Evolutionary conservation across 768 basidiomycete species (phyloP).

Genomic region (Candolleomyces efflorescens): DNA sequence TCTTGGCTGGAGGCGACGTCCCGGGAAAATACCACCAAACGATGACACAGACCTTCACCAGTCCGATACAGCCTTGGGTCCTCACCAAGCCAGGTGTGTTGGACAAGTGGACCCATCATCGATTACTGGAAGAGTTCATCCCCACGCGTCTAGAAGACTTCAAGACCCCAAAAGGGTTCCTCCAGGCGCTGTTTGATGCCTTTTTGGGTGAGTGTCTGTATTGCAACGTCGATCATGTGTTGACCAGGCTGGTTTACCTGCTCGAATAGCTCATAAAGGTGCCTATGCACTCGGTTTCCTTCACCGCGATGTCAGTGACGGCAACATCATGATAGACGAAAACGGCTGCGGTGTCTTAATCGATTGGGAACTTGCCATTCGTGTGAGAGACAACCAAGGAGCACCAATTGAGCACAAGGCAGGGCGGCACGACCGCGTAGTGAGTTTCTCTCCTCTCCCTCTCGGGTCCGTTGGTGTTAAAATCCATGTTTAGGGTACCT

Average conservation of each 20-base stretch:
- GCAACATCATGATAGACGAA: too few relatives aligned
- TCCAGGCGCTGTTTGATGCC: background rate
- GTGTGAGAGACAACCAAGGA: too few relatives aligned
- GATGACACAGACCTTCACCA: slow-evolving; percentile 8
- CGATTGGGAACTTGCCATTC: too few relatives aligned
- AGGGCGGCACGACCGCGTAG: too few relatives aligned
- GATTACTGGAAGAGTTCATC: slow-evolving; percentile 17
- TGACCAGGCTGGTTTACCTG: too few relatives aligned
- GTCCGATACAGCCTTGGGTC: too few relatives aligned
- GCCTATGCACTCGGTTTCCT: background rate
- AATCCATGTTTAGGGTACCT: too few relatives aligned
- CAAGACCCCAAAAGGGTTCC: background rate
- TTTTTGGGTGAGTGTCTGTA: background rate
- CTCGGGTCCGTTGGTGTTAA: too few relatives aligned
- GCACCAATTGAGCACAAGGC: too few relatives aligned
- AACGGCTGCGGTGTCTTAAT: too few relatives aligned
- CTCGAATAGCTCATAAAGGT: background rate
- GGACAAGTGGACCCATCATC: slow-evolving; percentile 14
- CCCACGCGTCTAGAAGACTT: slow-evolving; percentile 9
- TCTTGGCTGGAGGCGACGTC: slow-evolving; percentile 27
- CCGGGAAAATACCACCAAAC: slow-evolving; percentile 5
- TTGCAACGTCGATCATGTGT: too few relatives aligned
- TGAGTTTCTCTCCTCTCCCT: too few relatives aligned
- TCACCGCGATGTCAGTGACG: background rate
- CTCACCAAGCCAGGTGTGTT: slow-evolving; percentile 3